A percentile compares a stretch with the other conserved stretches of the same genome.
phyloP scores from a whole-genome alignment of 331 rosid genomes.

The Quercus phellos region DNA sequence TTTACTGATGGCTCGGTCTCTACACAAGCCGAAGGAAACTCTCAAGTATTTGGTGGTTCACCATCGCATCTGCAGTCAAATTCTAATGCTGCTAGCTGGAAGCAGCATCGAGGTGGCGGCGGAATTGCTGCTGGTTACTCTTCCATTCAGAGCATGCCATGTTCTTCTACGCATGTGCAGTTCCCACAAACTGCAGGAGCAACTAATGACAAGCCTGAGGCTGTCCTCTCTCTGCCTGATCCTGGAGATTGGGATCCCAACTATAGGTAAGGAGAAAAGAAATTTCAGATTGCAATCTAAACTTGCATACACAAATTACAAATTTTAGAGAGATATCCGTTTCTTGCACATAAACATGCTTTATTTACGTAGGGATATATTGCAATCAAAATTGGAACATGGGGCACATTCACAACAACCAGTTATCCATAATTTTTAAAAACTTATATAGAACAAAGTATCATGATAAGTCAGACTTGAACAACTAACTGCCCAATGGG shows the following conservation, averaged over 20 bases:
- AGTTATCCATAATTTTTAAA: background rate
- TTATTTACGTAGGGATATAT: background rate
- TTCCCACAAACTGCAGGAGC: conserved; percentile 42
- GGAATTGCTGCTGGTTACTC: conserved; percentile 46
- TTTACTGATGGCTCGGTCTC: conserved; percentile 50
- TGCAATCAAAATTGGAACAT: background rate
- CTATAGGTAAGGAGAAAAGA: conserved; percentile 61
- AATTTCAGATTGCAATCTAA: conserved; percentile 11
- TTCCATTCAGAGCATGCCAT: conserved; percentile 48
- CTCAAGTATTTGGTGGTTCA: conserved; percentile 61
- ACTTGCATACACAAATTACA: background rate
- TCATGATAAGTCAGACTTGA: background rate
- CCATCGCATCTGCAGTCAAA: conserved; percentile 63
- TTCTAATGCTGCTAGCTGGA: conserved; percentile 63
- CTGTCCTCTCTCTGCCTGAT: conserved; percentile 65
- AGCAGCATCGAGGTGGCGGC: conserved; percentile 60
- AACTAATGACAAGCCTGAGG: conserved; percentile 54
- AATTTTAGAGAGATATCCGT: background rate
- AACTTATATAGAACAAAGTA: background rate
- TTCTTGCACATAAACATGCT: background rate
- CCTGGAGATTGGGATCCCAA: conserved; percentile 99
- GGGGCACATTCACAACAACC: background rate
- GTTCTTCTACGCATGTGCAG: conserved; percentile 38
- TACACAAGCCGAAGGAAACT: conserved; percentile 58
- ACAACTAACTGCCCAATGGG: background rate